Conservation (phyloP, 306 rosid genomes). For the Cyamopsis tetragonoloba region DNA sequence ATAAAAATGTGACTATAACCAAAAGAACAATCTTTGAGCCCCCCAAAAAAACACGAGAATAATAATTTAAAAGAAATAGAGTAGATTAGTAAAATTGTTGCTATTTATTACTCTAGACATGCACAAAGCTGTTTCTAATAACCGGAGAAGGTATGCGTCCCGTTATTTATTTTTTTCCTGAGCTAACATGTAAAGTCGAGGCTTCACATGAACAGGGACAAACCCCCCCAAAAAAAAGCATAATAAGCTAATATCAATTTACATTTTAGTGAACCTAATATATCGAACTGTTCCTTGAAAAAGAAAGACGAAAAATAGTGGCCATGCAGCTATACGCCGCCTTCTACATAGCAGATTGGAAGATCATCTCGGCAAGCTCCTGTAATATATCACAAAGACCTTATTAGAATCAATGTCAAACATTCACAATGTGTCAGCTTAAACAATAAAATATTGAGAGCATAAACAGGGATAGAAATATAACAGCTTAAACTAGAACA, state of each 20-base stretch:
- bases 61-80: neutral
- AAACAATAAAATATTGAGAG: neutral
- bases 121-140: neutral
- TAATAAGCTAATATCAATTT: neutral
- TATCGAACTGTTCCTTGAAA: neutral
- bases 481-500: neutral
- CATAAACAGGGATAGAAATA: neutral
- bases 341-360: slow-evolving; percentile 69
- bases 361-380: slow-evolving; percentile 96
- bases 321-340: neutral
- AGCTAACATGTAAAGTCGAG: neutral
- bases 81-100: neutral
- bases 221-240: slow-evolving; percentile 20
- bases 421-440: neutral
- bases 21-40: too few relatives aligned
- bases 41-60: too few relatives aligned
- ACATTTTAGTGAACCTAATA: neutral
- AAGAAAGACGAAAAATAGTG: neutral
- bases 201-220: neutral
- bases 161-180: neutral
- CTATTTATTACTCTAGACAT: neutral
- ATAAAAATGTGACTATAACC: too few relatives aligned
- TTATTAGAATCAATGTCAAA: neutral
- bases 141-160: neutral
- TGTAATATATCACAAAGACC: slow-evolving; percentile 35